These are phyloP conservation scores for Datura wrightii DNA, from an alignment of 257 asterid species.

Conservation along the genomic window DNA sequence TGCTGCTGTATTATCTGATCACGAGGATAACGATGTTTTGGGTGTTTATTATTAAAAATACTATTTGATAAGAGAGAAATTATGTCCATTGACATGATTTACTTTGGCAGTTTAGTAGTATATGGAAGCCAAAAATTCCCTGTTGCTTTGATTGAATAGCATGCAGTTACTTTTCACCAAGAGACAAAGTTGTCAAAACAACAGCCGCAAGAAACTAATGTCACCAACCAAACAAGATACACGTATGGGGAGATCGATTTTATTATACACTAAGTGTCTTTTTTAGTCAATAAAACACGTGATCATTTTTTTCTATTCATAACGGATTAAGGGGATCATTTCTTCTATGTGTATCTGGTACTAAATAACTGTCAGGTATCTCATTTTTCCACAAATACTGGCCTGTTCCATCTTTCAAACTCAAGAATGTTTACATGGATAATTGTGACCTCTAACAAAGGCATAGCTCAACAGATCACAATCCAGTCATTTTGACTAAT, in stretches of 20 bases:
- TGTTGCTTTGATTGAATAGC: not conserved
- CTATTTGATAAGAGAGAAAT: not conserved
- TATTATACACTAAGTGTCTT: no score
- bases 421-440: constrained; percentile 13
- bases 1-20: not conserved
- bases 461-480: not conserved
- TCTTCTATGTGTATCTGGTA: not conserved
- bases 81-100: constrained; percentile 13
- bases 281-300: no score
- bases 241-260: no score
- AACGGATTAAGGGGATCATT: no score
- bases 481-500: constrained; percentile 23
- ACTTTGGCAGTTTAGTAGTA: not conserved
- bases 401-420: constrained; percentile 26
- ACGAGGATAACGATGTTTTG: not conserved
- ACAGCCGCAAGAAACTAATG: not conserved
- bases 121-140: not conserved
- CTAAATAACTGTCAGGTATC: not conserved
- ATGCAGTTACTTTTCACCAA: not conserved
- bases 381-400: constrained; percentile 6
- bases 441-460: constrained; percentile 18
- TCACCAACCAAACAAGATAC: not conserved
- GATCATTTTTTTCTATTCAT: no score
- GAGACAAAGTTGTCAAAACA: not conserved
- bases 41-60: not conserved